Evolutionary conservation across 768 basidiomycete species (phyloP), one percentile per base, ranked within the genome.

Genomic region (Tubosaeta sp.): DNA sequence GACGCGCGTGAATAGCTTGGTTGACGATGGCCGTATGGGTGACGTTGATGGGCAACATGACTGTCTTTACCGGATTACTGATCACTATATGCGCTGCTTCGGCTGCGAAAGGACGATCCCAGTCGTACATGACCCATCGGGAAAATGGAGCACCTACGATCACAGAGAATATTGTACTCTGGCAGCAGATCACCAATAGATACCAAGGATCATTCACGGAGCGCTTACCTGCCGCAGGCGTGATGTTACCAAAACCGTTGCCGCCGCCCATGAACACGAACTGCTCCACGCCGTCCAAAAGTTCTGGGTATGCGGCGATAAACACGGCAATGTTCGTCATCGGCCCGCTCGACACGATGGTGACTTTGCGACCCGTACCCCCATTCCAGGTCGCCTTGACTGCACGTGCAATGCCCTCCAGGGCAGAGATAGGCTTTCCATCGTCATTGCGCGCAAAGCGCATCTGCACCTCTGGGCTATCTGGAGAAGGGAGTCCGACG

Each of bases 221-320:
- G 52, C 3, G 54, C 70, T 42, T 51, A 83, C 84, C 83, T 60
- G 89, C 90, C 11, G 82, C 85, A 13, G 91, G 74, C 8, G 87
- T 85, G 31, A 85, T 75, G 62, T 94, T 95, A 0, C 92, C 91
- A 22, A 89, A 63, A 9, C 91, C 91, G 27, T 91, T 84, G 3
- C 83, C 91, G n/a, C 92, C 92, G 11, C 92, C 92, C 92, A 95
- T 95, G 61, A 91, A 77, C 13, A 82, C 77, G 39, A 83, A 71
- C 48, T 78, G 70, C 38, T 76, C 74, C 6, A 84, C 67, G 11
- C 70, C 77, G 3, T 72, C 71, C 17, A 80, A 55, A 4, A 84
- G 69, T 27, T 81, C 74, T 0, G 83, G 80, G 72, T 83, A 80
- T 2, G 77, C 78, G 52, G 74, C 72, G 16, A 85, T 72, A 58